These are phyloP conservation scores for Chaetomium globosum DNA, from an alignment of 2,329 filamentous ascomycete genomes.

Conservation along the genomic window DNA sequence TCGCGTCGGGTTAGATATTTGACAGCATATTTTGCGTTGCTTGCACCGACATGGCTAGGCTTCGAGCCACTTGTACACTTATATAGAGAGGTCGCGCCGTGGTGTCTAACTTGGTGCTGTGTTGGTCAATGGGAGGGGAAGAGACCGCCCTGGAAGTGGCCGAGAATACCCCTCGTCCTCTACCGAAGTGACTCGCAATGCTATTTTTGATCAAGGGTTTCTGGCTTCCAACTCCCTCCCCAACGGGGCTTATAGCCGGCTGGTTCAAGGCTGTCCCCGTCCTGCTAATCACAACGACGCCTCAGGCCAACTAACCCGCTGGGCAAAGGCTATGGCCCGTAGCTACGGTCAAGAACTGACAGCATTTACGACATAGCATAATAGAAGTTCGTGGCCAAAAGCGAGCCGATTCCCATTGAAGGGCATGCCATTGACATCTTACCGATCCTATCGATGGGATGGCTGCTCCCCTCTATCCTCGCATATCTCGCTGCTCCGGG, in stretches of 20 bases:
- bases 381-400: neutral
- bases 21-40: neutral
- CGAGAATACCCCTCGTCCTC: neutral
- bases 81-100: neutral
- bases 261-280: too few relatives aligned
- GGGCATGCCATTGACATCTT: neutral
- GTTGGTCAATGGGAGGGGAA: neutral
- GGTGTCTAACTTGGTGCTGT: neutral
- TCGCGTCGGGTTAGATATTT: neutral
- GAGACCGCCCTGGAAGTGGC: neutral
- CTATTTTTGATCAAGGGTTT: neutral
- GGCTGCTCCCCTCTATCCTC: neutral
- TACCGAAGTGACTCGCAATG: neutral
- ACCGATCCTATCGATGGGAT: neutral
- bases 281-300: too few relatives aligned
- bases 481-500: conserved; percentile 62
- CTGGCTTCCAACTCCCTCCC: neutral
- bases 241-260: neutral
- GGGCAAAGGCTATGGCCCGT: too few relatives aligned
- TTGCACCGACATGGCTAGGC: neutral
- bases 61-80: conserved; percentile 3
- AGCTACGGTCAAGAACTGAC: neutral
- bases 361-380: neutral
- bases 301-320: neutral
- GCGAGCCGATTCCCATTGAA: neutral